phyloP scores from a whole-genome alignment of 192 early-diverging fungal species.

The Chytriomyces sp. region DNA sequence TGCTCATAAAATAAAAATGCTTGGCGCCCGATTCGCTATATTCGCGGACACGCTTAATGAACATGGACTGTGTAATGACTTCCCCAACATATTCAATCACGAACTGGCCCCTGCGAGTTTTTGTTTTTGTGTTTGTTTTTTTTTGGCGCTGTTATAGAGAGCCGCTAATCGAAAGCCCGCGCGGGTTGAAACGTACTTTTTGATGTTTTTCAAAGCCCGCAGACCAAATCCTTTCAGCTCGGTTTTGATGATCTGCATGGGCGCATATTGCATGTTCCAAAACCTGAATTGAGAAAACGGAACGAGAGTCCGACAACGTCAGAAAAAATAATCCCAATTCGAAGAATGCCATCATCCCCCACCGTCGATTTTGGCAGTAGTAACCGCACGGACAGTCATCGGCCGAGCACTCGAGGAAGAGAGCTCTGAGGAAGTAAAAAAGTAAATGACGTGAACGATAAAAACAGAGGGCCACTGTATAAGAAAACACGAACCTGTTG shows the following conservation, averaged over 20 bases:
- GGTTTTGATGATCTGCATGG: constrained; percentile 85
- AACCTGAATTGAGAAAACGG: constrained; percentile 61
- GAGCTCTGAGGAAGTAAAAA: constrained; percentile 42
- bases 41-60: constrained; percentile 79
- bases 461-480: constrained; percentile 83
- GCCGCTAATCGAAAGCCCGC: not conserved
- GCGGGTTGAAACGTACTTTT: constrained; percentile 56
- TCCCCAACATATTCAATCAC: constrained; percentile 99
- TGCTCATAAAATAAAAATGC: constrained; percentile 99
- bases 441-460: constrained; percentile 73
- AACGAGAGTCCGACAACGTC: not conserved
- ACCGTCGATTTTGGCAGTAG: constrained; percentile 88
- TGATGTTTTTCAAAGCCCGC: constrained; percentile 67
- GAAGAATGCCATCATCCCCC: constrained; percentile 12
- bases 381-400: constrained; percentile 86
- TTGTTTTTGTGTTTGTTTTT: constrained; percentile 6
- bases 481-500: constrained; percentile 68
- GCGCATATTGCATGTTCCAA: constrained; percentile 81
- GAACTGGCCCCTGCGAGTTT: constrained; percentile 72
- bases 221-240: constrained; percentile 96
- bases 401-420: constrained; percentile 90
- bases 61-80: constrained; percentile 81
- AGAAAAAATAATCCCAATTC: not conserved
- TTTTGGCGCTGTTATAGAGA: not conserved
- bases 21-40: constrained; percentile 81